A percentile compares a stretch with the other conserved stretches of the same genome.
Conservation (phyloP, 2,329 filamentous ascomycete genomes). For the Colletotrichum sp. region DNA sequence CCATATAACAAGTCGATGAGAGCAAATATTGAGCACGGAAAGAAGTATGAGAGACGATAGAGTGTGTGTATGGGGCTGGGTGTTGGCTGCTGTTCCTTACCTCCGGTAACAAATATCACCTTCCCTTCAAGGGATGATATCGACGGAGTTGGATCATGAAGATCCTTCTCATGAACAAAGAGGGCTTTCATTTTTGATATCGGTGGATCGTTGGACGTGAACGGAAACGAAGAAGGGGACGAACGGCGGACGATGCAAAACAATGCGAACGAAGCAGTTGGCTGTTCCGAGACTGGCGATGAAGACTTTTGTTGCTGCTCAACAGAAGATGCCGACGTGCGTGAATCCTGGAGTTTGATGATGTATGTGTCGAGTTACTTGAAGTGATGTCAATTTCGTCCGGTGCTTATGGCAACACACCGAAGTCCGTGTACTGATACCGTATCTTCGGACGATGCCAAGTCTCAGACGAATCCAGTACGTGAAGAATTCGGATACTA, state of each 20-base stretch:
- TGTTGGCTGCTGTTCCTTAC: conserved; percentile 27
- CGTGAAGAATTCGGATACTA: not conserved
- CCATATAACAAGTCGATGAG: accelerated
- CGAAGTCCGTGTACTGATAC: not conserved
- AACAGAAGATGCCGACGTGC: not conserved
- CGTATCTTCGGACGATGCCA: not conserved
- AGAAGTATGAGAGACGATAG: not conserved
- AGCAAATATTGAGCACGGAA: not conserved
- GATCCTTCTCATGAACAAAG: conserved; percentile 8
- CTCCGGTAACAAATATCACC: conserved; percentile 56
- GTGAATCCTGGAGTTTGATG: not conserved
- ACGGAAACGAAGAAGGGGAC: not conserved
- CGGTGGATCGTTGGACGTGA: not conserved
- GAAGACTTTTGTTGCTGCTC: not conserved
- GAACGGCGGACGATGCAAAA: not conserved
- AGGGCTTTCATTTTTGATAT: not conserved
- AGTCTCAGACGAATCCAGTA: not conserved
- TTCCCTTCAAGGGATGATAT: conserved; percentile 51
- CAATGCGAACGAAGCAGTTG: not conserved
- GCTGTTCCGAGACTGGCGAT: not conserved
- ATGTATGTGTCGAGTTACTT: not conserved
- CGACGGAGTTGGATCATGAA: not conserved
- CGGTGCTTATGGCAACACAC: not conserved
- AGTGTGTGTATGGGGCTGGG: no score
- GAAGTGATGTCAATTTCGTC: not conserved